Evolutionary conservation across 306 rosid species (phyloP).

Genomic region (Cucurbita argyrosperma): DNA sequence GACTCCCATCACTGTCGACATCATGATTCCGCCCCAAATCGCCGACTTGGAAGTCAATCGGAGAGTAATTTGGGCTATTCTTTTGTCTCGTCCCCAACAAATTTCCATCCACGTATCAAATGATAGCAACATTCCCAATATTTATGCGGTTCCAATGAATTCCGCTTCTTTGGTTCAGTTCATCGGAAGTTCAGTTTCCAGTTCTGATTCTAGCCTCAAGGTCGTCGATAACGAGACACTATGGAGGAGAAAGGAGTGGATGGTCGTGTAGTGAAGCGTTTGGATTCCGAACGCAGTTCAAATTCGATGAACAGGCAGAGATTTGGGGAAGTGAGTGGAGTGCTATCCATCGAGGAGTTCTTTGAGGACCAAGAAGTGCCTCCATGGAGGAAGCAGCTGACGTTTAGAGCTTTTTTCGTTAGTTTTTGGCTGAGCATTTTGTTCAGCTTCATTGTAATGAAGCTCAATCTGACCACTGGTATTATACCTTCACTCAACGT

Average conservation of each 20-base stretch:
- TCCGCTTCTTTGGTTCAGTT: background rate
- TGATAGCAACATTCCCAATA: background rate
- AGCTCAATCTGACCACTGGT: slow-evolving; percentile 31
- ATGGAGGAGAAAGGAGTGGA: slow-evolving; percentile 4
- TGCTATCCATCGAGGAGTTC: slow-evolving; percentile 14
- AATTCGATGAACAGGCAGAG: slow-evolving; percentile 11
- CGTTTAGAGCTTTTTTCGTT: slow-evolving; percentile 21
- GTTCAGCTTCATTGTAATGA: slow-evolving; percentile 34
- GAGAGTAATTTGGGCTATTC: background rate
- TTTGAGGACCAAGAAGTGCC: slow-evolving; percentile 18
- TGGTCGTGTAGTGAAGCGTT: background rate
- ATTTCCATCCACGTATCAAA: background rate
- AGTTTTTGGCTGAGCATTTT: slow-evolving; percentile 24
- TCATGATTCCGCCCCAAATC: background rate
- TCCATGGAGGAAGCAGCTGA: slow-evolving; percentile 25
- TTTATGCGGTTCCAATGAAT: background rate
- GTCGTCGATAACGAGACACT: background rate
- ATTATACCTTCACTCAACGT: slow-evolving; percentile 31
- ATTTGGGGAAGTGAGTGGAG: background rate
- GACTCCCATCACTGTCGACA: background rate
- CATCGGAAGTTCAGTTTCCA: background rate
- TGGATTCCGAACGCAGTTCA: slow-evolving; percentile 1
- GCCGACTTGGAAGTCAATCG: background rate
- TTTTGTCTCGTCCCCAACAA: background rate
- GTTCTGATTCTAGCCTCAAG: background rate